phyloP scores from a whole-genome alignment of 2,329 filamentous ascomycete species.

The Lecanosticta acicola region DNA sequence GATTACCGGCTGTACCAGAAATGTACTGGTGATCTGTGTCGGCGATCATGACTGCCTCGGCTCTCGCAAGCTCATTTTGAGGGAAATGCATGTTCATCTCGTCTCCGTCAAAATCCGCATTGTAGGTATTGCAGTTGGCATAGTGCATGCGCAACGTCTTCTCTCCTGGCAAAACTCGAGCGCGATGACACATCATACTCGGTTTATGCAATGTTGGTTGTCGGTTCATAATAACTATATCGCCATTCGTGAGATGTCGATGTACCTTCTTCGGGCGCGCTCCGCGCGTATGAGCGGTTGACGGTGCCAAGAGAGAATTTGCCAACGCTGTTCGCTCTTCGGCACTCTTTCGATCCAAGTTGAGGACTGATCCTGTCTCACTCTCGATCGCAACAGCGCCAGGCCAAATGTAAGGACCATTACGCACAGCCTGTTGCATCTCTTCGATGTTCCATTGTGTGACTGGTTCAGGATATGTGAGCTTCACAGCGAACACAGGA shows the following conservation, averaged over 20 bases:
- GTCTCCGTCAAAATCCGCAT: constrained; percentile 97
- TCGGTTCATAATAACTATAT: constrained; percentile 97
- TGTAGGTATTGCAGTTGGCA: constrained; percentile 98
- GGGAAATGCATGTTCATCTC: constrained; percentile 99
- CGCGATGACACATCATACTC: constrained; percentile 97
- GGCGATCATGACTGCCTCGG: constrained; percentile 86
- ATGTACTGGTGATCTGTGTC: constrained; percentile 98
- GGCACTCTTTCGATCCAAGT: constrained; percentile 75
- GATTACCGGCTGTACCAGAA: constrained; percentile 87
- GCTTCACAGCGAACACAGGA: constrained; percentile 91
- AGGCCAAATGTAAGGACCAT: constrained; percentile 88
- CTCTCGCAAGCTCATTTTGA: constrained; percentile 88
- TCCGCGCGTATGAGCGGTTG: constrained; percentile 62
- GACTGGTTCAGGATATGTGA: constrained; percentile 95
- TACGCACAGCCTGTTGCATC: constrained; percentile 91
- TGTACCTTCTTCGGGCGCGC: constrained; percentile 93
- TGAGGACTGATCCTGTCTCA: constrained; percentile 87
- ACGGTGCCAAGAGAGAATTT: constrained; percentile 85
- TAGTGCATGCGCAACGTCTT: constrained; percentile 99
- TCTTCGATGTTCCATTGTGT: constrained; percentile 96
- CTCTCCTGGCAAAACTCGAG: constrained; percentile 84
- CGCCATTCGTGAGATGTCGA: constrained; percentile 89
- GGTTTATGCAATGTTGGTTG: constrained; percentile 97
- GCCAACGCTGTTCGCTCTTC: constrained; percentile 86
- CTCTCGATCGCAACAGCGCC: constrained; percentile 93